These are phyloP conservation scores for Aspergillus cristatus DNA, from an alignment of 495 filamentous ascomycete genomes.

Conservation along the genomic window DNA sequence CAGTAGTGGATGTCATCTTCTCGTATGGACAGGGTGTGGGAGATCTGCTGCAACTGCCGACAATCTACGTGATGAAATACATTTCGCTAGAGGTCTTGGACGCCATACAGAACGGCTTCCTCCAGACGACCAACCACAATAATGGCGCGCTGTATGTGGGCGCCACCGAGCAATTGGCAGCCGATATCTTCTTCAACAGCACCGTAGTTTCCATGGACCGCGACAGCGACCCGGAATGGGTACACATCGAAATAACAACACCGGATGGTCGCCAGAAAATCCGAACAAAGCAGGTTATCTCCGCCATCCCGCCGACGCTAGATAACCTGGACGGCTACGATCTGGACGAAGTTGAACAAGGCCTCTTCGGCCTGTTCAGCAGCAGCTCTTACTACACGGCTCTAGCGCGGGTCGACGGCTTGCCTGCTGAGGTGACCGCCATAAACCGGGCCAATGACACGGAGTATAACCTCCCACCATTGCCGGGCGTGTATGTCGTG, in stretches of 20 bases:
- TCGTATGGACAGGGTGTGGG: slow-evolving; percentile 20
- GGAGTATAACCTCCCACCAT: slow-evolving; percentile 13
- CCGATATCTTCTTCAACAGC: slow-evolving; percentile 21
- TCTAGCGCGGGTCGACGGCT: slow-evolving; percentile 18
- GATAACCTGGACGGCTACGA: slow-evolving; percentile 23
- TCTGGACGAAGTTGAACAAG: slow-evolving; percentile 20
- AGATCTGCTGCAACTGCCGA: slow-evolving; percentile 17
- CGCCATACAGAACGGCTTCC: not conserved
- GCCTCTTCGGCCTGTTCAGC: slow-evolving; percentile 28
- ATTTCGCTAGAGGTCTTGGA: slow-evolving; percentile 4
- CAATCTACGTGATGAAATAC: slow-evolving; percentile 12
- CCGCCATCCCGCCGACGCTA: slow-evolving; percentile 20
- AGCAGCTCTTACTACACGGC: slow-evolving; percentile 28
- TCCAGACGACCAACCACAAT: slow-evolving; percentile 15
- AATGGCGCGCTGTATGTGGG: slow-evolving; percentile 29
- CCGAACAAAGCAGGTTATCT: slow-evolving; percentile 29
- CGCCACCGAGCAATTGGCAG: slow-evolving; percentile 17
- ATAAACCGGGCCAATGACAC: slow-evolving; percentile 20
- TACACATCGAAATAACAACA: slow-evolving; percentile 14
- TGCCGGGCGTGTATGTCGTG: slow-evolving; percentile 19
- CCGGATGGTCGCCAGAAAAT: slow-evolving; percentile 26
- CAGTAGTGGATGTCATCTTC: slow-evolving; percentile 12
- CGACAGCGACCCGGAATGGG: slow-evolving; percentile 2
- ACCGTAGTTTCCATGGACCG: slow-evolving; percentile 10
- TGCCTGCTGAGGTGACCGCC: slow-evolving; percentile 13